Conservation (phyloP, 2,329 filamentous ascomycete genomes). For the Cladosporium austrohemisphaericum region DNA sequence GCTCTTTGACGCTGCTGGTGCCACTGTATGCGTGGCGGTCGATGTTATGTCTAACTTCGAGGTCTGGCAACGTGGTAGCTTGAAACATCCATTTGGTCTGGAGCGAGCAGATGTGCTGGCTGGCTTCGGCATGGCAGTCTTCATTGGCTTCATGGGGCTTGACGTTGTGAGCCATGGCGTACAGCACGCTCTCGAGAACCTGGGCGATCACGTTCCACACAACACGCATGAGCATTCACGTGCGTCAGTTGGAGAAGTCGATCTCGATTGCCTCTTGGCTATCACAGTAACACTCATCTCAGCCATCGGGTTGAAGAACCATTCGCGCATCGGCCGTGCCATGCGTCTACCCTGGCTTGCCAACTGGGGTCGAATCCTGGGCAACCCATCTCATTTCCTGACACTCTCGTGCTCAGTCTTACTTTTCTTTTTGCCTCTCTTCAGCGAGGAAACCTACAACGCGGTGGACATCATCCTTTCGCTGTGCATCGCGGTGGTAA, state of each 20-base stretch:
- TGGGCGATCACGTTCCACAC: slow-evolving; percentile 69
- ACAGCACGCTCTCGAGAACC: slow-evolving; percentile 81
- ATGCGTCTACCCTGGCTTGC: slow-evolving; percentile 83
- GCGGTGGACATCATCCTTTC: slow-evolving; percentile 83
- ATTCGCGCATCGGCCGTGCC: slow-evolving; percentile 84
- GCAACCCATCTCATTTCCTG: slow-evolving; percentile 91
- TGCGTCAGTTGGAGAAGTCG: slow-evolving; percentile 71
- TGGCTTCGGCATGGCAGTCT: slow-evolving; percentile 92
- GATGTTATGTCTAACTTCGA: slow-evolving; percentile 96
- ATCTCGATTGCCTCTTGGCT: slow-evolving; percentile 75
- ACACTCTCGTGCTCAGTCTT: slow-evolving; percentile 82
- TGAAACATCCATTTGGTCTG: slow-evolving; percentile 86
- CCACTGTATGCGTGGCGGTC: slow-evolving; percentile 83
- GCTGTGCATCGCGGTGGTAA: slow-evolving; percentile 73
- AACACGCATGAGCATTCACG: slow-evolving; percentile 52
- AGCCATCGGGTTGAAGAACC: slow-evolving; percentile 82
- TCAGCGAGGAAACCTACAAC: slow-evolving; percentile 74
- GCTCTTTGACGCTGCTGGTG: slow-evolving; percentile 91
- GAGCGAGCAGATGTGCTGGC: slow-evolving; percentile 91
- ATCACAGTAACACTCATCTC: slow-evolving; percentile 80
- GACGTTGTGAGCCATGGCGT: slow-evolving; percentile 91
- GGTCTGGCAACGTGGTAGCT: slow-evolving; percentile 88
- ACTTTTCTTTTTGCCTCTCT: slow-evolving; percentile 74
- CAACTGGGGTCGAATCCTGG: slow-evolving; percentile 77
- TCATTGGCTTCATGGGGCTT: slow-evolving; percentile 94